Evolutionary conservation across 768 basidiomycete genomes (phyloP), one percentile per base, ranked within the genome.

Genomic region (Boletus tylopilopsis): DNA sequence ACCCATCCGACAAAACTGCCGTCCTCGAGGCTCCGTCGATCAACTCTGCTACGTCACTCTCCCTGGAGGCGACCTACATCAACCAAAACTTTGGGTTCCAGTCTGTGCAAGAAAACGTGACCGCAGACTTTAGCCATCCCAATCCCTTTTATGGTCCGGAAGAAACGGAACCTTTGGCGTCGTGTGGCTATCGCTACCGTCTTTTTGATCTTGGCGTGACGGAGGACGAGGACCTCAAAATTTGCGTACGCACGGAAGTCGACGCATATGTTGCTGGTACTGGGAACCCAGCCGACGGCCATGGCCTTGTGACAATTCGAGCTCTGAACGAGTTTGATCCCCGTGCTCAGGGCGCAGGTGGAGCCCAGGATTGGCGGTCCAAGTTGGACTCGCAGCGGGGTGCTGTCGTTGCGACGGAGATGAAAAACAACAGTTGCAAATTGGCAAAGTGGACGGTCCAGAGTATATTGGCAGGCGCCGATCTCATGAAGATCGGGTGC

Each of bases 401-500:
- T 54, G 96, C 96, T 2, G 95, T 99, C 36, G 94, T 98, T 51
- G 93, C 96, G 30, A 94, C 92, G 22, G 96, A 99, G 76, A 98
- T 98, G 96, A 99, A 98, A 76, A 99, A 99, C 72, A 99, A 99
- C 73, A 90, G 87, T 60, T 94, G 87, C 73, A 99, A 99, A 69
- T 79, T 99, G 24, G 94, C 94, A 18, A 88, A 95, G 62, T 99
- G 95, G 94, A 86, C 95, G 0, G 90, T 97, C 16, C 94, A 97
- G 74, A 89, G 89, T 64, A 78, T 97, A 33, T 76, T 99, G 30
- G 93, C 96, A 37, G 96, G 96, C 37, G 95, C 94, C 19, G 96
- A 98, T 43, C 72, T 85, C 53, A 87, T 98, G 85, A 99, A 98
- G 74, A 92, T 98, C 64, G 95, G 94, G 92, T 95, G 58, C 50